Base-by-base conservation (phyloP, 192 early-diverging fungal genomes). In the Diversispora epigaea region DNA sequence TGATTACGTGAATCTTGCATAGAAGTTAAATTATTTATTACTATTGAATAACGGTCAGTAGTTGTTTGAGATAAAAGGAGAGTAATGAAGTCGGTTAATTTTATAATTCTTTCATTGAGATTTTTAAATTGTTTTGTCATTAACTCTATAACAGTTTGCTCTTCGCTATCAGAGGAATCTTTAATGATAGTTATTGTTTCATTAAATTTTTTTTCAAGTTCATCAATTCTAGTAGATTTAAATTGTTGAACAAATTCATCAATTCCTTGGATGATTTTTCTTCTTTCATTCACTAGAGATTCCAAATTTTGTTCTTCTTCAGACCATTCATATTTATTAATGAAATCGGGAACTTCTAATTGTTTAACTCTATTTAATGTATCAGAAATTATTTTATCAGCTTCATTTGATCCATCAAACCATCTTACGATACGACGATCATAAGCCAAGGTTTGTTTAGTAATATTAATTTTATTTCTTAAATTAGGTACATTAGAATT, bases 261-360 rank as follows among this genome's bases (percentile, higher is more conserved):
- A 58, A 72, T 58, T 4, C 11, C 32, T 45, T 72, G 39, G 44
- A 74, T 63, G 1, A 49, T 49, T 10, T 74, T 62, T 63, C 60
- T 44, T 62, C 60, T 61, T 12, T 47, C 60, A 11, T 49, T 54
- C 7, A 74, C 46, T 25, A 63, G 15, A 41, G 44, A 46, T 49
- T 40, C 5, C 9, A 74, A n/a, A 74, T 74, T 64, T 17, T 50
- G 41, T 21, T 74, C 46, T 14, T 74, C 72, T 50, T 74, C 72
- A 0, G 14, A 2, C 72, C 72, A 74, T 40, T 60, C 72, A 63
- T 60, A 14, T 49, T 74, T 74, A 63, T 74, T 62, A 49, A 74
- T 46, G 41, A 74, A 74, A 61, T 74, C 72, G 0, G 72, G 72
- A 41, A 74, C 21, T 50, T 74, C 72, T 49, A 74, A 74, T n/a